These are phyloP conservation scores for Silene vulgaris DNA, from an alignment of 179 eudicot species.

Conservation along the genomic window DNA sequence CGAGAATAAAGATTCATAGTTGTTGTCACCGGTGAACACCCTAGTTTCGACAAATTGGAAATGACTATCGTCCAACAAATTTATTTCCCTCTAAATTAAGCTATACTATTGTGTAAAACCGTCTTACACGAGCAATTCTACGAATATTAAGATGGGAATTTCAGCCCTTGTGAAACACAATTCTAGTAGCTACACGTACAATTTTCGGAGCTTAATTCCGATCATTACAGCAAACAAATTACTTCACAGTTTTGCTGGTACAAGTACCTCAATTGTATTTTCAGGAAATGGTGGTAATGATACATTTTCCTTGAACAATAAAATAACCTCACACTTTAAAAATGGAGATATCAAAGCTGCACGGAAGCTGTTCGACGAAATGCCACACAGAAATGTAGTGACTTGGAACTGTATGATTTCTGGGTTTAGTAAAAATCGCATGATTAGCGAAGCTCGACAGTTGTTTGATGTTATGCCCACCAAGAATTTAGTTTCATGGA, in stretches of 20 bases:
- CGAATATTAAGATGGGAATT: background rate
- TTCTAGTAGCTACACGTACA: background rate
- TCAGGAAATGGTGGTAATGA: slow-evolving; percentile 22
- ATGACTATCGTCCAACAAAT: too few species aligned
- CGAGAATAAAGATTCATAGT: too few species aligned
- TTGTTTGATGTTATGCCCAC: slow-evolving; percentile 52
- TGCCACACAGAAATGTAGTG: slow-evolving; percentile 58
- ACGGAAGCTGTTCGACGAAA: slow-evolving; percentile 51
- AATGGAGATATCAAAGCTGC: slow-evolving; percentile 41
- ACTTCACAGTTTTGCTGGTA: slow-evolving; percentile 9
- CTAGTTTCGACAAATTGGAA: too few species aligned
- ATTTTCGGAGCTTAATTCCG: slow-evolving; percentile 1
- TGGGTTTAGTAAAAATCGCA: slow-evolving; percentile 46
- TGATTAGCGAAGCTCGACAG: slow-evolving; percentile 43
- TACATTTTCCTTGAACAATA: slow-evolving; percentile 39
- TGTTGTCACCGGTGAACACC: too few species aligned
- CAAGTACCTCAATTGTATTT: background rate
- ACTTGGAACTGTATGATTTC: slow-evolving; percentile 69
- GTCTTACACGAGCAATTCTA: too few species aligned
- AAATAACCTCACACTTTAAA: slow-evolving; percentile 36
- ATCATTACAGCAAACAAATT: slow-evolving; percentile 3
- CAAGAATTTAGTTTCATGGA: slow-evolving; percentile 61
- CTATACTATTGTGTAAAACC: too few species aligned
- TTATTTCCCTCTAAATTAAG: too few species aligned
- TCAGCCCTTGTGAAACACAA: slow-evolving; percentile 14